Evolutionary conservation across 2,329 filamentous ascomycete genomes (phyloP).

Genomic region (Penicillium brevicompactum): DNA sequence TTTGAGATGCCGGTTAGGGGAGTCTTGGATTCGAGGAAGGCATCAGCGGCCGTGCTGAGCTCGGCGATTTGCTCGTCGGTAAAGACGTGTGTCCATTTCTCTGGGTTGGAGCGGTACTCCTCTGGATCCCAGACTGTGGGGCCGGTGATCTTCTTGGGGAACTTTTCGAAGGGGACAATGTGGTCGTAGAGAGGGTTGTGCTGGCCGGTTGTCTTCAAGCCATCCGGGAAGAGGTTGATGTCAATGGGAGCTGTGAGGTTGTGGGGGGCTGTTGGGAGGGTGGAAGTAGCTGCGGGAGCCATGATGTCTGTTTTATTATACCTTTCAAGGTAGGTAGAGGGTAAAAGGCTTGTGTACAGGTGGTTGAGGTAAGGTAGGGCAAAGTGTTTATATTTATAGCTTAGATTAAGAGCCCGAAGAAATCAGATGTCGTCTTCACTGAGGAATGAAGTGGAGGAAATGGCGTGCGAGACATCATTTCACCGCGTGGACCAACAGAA

Average conservation of each 20-base stretch:
- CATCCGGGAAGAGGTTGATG: slow-evolving; percentile 62
- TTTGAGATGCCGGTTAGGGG: slow-evolving; percentile 72
- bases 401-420: slow-evolving; percentile 9
- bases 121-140: slow-evolving; percentile 72
- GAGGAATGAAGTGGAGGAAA: slow-evolving; percentile 29
- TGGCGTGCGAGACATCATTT: slow-evolving; percentile 30
- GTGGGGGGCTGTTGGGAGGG: slow-evolving; percentile 41
- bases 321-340: not conserved
- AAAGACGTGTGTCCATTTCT: slow-evolving; percentile 74
- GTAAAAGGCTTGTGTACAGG: not conserved
- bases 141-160: slow-evolving; percentile 71
- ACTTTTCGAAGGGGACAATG: slow-evolving; percentile 68
- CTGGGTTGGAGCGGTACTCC: slow-evolving; percentile 64
- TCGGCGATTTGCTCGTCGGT: slow-evolving; percentile 67
- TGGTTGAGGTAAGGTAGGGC: not conserved
- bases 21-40: slow-evolving; percentile 65
- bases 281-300: slow-evolving; percentile 44
- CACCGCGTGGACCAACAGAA: not conserved
- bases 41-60: slow-evolving; percentile 66
- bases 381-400: slow-evolving; percentile 19
- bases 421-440: slow-evolving; percentile 13
- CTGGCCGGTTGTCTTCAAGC: slow-evolving; percentile 71
- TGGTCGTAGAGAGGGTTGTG: slow-evolving; percentile 67
- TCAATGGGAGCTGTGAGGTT: slow-evolving; percentile 36
- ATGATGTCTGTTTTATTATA: slow-evolving; percentile 22